Evolutionary conservation across 106 monocot genomes (phyloP).

Genomic region (Allium fistulosum): DNA sequence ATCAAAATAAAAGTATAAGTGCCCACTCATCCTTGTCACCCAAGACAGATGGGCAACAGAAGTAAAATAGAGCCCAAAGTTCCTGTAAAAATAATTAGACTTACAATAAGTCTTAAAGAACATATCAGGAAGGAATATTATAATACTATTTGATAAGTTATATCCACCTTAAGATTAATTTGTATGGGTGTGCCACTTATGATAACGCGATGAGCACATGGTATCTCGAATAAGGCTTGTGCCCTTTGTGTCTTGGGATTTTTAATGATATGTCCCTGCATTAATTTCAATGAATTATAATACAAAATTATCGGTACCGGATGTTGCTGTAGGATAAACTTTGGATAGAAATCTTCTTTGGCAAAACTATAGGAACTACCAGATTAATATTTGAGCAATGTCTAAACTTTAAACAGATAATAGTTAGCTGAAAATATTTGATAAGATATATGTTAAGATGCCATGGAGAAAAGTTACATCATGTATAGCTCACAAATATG

Average conservation of each 20-base stretch:
- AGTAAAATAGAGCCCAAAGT: constrained; percentile 91
- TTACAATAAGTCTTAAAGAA: neutral
- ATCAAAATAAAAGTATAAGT: neutral
- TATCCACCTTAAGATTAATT: constrained; percentile 79
- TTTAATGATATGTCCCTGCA: constrained; percentile 90
- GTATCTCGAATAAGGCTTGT: constrained; percentile 82
- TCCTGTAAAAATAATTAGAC: constrained; percentile 46
- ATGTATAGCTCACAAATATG: no score
- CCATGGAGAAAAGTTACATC: no score
- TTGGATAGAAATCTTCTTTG: no score
- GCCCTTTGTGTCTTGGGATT: constrained; percentile 88
- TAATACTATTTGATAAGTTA: neutral
- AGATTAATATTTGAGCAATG: no score
- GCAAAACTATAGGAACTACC: no score
- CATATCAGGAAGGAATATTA: neutral
- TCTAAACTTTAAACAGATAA: no score
- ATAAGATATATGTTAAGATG: no score
- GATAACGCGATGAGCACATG: constrained; percentile 79
- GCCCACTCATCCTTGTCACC: constrained; percentile 86
- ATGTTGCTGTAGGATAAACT: no score
- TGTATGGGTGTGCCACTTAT: constrained; percentile 98
- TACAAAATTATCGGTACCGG: no score
- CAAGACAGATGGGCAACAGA: constrained; percentile 84
- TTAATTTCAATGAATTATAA: no score
- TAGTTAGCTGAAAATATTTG: no score